A percentile compares a stretch with the other conserved stretches of the same genome.
These are phyloP conservation scores for Russula sp. DNA, from an alignment of 768 basidiomycete genomes.

Conservation along the genomic window DNA sequence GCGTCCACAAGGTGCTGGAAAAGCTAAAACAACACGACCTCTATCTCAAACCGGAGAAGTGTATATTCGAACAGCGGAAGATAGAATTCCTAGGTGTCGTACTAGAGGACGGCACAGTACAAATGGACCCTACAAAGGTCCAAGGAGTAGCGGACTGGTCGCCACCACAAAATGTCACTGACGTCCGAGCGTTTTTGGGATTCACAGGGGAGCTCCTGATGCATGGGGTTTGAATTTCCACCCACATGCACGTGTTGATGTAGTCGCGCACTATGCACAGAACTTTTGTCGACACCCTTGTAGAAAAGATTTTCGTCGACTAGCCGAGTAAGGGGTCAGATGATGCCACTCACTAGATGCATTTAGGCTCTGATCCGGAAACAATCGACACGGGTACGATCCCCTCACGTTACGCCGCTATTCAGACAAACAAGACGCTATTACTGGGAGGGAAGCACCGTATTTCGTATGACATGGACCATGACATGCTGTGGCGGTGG, in stretches of 20 bases:
- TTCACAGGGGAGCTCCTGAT: background rate
- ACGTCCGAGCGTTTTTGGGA: no score
- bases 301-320: conserved; percentile 94
- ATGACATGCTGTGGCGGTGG: conserved; percentile 91
- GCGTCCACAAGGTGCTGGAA: no score
- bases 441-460: conserved; percentile 63
- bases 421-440: conserved; percentile 57
- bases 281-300: conserved; percentile 78
- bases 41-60: no score
- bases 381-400: conserved; percentile 86
- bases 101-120: no score
- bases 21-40: no score
- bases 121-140: no score
- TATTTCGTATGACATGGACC: conserved; percentile 82
- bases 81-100: no score
- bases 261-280: conserved; percentile 72
- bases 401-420: conserved; percentile 62
- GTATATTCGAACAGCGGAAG: no score
- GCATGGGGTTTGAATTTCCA: conserved; percentile 10
- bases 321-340: conserved; percentile 25
- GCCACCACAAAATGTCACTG: no score
- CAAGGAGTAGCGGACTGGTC: no score
- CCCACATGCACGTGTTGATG: conserved; percentile 46
- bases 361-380: conserved; percentile 76
- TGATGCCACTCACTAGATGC: background rate